Conservation (phyloP, 2,329 filamentous ascomycete genomes). For the Apiospora aurea region DNA sequence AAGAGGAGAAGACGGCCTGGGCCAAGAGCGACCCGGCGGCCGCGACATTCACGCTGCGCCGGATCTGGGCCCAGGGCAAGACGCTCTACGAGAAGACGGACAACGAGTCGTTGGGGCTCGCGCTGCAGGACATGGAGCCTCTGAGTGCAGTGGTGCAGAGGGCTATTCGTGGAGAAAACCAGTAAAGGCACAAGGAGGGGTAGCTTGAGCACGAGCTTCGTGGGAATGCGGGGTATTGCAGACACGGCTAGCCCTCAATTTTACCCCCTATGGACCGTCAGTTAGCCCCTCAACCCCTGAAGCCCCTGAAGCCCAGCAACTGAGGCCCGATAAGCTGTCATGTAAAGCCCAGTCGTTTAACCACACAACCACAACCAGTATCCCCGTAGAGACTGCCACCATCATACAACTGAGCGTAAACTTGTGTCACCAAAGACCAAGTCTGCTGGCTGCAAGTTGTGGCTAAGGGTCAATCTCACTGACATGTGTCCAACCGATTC, state of each 20-base stretch:
- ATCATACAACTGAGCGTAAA: no score
- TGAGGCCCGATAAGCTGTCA: no score
- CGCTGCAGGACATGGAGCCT: constrained; percentile 57
- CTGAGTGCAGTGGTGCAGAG: constrained; percentile 54
- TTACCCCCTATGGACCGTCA: not conserved
- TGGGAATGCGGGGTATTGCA: not conserved
- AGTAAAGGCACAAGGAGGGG: constrained; percentile 7
- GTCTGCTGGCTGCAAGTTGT: not conserved
- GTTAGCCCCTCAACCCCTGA: not conserved
- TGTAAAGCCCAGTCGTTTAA: no score
- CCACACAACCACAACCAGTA: no score
- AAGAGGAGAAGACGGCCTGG: constrained; percentile 67
- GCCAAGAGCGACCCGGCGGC: constrained; percentile 57
- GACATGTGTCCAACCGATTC: not conserved
- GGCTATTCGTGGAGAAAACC: constrained; percentile 36
- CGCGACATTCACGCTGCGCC: constrained; percentile 64
- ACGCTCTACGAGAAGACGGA: constrained; percentile 75
- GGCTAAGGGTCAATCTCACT: not conserved
- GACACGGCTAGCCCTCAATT: not conserved
- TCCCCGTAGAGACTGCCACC: no score
- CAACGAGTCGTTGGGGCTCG: constrained; percentile 63
- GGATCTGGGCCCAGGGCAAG: constrained; percentile 77
- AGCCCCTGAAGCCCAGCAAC: not conserved
- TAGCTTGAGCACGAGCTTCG: not conserved
- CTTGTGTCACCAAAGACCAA: no score